Evolutionary conservation across 495 filamentous ascomycete genomes (phyloP), one percentile per base, ranked within the genome.

Genomic region (Acidiella bohemica): DNA sequence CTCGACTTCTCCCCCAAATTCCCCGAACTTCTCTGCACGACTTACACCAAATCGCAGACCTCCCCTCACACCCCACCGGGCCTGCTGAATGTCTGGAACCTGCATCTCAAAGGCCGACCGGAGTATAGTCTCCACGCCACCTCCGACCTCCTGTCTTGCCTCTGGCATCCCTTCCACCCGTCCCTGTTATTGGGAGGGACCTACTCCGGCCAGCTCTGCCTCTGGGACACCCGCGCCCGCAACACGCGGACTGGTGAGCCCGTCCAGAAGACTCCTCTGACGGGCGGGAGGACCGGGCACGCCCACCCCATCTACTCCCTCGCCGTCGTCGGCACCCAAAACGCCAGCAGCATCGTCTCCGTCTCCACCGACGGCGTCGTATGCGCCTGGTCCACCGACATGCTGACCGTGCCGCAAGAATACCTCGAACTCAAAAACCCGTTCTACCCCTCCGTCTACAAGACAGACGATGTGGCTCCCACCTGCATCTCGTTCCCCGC

Each of bases 111-210:
- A 41, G 81, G 84, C 48, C 80, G 90, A 30, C 83, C 90, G 1
- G 90, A 99, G 67, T 96, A 88, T 58, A 78, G 92, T 32, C 95
- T 96, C 58, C 84, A 94, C 60, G 87, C 86, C 7, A 86, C 87
- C 34, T 94, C 87, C 36, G 92, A 99, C 61, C 86, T 99, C 36
- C 71, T 96, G 13, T 78, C 86, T 0, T 88, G 90, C 42, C 88
- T 87, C 53, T 99, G 96, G 63, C 95, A 90, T 17, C 92, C 90
- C 0, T 94, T 94, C 58, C 92, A 96, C 53, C 88, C 90, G 2
- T 93, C 90, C 44, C 68, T 96, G 24, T 87, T 99, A 52, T 74
- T 99, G 46, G 90, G 86, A 42, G 90, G 90, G 23, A 80, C 84
- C 28, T 99, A 99, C 62, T 88, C 78, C 37, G 90, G 90, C 20